Conservation (phyloP, 2,329 filamentous ascomycete species). For the Gaeumannomyces tritici region DNA sequence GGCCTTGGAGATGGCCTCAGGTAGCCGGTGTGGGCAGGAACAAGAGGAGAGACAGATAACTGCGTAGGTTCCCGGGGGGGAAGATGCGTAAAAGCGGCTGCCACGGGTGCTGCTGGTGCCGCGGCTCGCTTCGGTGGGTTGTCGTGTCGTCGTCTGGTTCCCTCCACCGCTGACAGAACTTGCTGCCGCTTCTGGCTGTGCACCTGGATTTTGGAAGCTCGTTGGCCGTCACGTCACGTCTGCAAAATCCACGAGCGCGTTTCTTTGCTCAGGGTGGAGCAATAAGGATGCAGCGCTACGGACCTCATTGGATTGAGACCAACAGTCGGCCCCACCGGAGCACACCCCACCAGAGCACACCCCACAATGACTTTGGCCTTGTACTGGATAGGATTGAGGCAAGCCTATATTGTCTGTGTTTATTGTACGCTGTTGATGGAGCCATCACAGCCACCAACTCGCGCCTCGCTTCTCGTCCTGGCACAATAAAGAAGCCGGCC, state of each 20-base stretch:
- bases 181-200: background rate
- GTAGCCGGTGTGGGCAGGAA: no score
- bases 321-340: background rate
- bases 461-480: background rate
- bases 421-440: no score
- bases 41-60: background rate
- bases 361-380: no score
- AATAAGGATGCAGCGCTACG: background rate
- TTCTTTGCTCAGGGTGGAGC: background rate
- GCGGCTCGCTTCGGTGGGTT: background rate
- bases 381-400: no score
- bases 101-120: constrained; percentile 1
- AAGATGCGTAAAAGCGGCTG: background rate
- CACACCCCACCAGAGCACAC: background rate
- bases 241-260: background rate
- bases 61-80: no score
- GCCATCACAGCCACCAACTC: background rate
- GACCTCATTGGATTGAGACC: background rate
- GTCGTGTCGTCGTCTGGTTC: background rate
- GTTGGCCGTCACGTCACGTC: background rate
- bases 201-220: background rate
- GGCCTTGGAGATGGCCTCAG: background rate
- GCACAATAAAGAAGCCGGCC: background rate
- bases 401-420: no score
- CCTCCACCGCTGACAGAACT: background rate